Conservation (phyloP, 2,329 filamentous ascomycete genomes). For the Arthroderma sp. region DNA sequence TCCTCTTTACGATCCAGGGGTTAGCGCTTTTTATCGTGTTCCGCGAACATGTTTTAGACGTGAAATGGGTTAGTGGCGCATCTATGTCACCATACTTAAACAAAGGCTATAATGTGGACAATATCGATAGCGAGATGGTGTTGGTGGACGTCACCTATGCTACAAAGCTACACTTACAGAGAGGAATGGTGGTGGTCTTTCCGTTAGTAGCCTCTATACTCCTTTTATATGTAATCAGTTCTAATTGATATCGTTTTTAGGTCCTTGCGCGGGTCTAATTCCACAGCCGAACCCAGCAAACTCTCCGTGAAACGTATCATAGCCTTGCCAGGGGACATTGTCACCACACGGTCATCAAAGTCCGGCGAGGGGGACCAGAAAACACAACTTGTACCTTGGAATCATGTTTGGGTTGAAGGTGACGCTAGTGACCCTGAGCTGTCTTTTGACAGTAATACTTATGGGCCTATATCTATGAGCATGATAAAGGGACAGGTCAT, state of each 20-base stretch:
- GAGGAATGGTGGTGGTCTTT: constrained; percentile 66
- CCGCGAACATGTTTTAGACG: constrained; percentile 30
- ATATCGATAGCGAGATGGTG: constrained; percentile 31
- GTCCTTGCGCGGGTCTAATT: constrained; percentile 38
- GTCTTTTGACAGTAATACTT: constrained; percentile 75
- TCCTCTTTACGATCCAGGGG: background rate
- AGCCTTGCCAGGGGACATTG: constrained; percentile 64
- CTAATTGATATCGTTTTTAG: background rate
- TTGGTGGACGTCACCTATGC: constrained; percentile 32
- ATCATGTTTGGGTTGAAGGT: constrained; percentile 92
- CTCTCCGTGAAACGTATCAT: constrained; percentile 72
- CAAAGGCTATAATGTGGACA: constrained; percentile 43
- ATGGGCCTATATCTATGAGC: constrained; percentile 67
- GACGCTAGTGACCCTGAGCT: constrained; percentile 57
- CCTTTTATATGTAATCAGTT: background rate
- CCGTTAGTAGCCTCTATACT: constrained; percentile 15
- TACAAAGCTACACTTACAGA: constrained; percentile 43
- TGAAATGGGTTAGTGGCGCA: constrained; percentile 34
- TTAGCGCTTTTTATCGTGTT: constrained; percentile 18
- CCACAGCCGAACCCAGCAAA: constrained; percentile 56
- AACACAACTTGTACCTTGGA: constrained; percentile 55
- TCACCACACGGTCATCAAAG: constrained; percentile 54
- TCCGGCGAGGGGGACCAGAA: constrained; percentile 23
- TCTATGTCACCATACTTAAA: constrained; percentile 75
- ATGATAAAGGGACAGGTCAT: constrained; percentile 65